Conservation (phyloP, 2,329 filamentous ascomycete species). For the Coniochaeta ligniaria region DNA sequence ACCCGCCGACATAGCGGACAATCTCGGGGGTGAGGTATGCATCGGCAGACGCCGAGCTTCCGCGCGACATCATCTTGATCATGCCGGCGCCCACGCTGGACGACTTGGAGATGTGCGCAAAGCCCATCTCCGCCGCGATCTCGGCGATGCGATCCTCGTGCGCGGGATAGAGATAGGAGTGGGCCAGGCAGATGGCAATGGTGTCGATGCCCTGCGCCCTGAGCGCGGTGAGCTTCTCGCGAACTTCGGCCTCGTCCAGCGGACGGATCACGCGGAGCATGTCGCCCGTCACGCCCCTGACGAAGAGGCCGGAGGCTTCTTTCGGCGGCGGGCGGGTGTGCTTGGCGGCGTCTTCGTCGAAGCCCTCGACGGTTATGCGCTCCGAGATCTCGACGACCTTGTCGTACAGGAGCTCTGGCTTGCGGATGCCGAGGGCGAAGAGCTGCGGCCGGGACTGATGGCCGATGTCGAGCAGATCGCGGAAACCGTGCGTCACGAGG, state of each 20-base stretch:
- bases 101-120: slow-evolving; percentile 60
- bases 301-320: too few relatives aligned
- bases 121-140: slow-evolving; percentile 34
- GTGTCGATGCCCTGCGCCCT: slow-evolving; percentile 49
- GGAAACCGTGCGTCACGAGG: slow-evolving; percentile 64
- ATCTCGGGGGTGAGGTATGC: slow-evolving; percentile 68
- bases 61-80: slow-evolving; percentile 66
- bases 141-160: slow-evolving; percentile 8
- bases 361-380: slow-evolving; percentile 66
- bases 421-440: slow-evolving; percentile 63
- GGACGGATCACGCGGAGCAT: slow-evolving; percentile 58
- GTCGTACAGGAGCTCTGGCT: slow-evolving; percentile 63
- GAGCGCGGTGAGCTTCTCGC: slow-evolving; percentile 49
- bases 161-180: slow-evolving; percentile 11
- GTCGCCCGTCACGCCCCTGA: too few relatives aligned
- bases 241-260: slow-evolving; percentile 46
- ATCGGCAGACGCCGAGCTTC: slow-evolving; percentile 65
- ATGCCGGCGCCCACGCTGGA: slow-evolving; percentile 65
- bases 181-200: slow-evolving; percentile 27
- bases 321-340: slow-evolving; percentile 40
- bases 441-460: slow-evolving; percentile 68
- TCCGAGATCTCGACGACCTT: slow-evolving; percentile 68
- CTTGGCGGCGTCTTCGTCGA: slow-evolving; percentile 54
- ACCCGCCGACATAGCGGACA: slow-evolving; percentile 60
- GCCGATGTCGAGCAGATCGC: slow-evolving; percentile 45